These are phyloP conservation scores for Leishmania aethiopica DNA, from an alignment of 208 protist species.

Conservation along the genomic window DNA sequence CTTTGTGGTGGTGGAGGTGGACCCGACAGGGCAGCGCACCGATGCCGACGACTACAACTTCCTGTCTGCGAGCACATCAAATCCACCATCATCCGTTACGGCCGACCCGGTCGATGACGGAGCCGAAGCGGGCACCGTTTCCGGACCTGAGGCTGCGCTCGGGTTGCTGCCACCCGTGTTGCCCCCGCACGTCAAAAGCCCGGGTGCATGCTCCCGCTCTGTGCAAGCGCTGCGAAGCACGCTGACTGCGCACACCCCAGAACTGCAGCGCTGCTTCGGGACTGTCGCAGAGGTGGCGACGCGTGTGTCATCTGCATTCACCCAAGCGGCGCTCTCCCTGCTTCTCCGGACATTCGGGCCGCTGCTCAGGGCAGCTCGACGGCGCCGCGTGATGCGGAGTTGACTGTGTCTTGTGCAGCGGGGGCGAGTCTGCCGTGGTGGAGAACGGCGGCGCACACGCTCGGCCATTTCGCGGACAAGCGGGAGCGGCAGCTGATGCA, in stretches of 20 bases:
- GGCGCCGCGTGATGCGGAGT: background rate
- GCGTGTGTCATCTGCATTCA: slow-evolving; percentile 5
- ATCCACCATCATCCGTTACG: background rate
- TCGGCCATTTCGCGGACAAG: slow-evolving; percentile 13
- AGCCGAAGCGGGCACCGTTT: background rate
- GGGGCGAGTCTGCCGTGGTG: background rate
- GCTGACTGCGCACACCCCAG: background rate
- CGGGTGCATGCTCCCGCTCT: background rate
- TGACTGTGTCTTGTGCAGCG: background rate
- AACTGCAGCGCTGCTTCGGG: slow-evolving; percentile 10
- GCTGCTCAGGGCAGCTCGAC: slow-evolving; percentile 1
- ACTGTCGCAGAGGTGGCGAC: slow-evolving; percentile 1
- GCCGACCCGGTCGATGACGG: background rate
- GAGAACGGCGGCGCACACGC: background rate
- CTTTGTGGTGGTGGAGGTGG: slow-evolving; percentile 83
- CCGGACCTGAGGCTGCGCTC: background rate
- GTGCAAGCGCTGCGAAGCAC: background rate
- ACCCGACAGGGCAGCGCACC: slow-evolving; percentile 55
- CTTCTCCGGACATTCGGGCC: slow-evolving; percentile 19
- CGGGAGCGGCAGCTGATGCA: slow-evolving; percentile 30
- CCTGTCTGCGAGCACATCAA: background rate
- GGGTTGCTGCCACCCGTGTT: background rate
- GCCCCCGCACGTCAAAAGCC: no score
- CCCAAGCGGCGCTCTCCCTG: background rate
- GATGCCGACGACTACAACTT: slow-evolving; percentile 41